Percentiles rank a stretch among this genome's conserved stretches.
phyloP scores from a whole-genome alignment of 306 rosid species.

The Pachyrhizus erosus region DNA sequence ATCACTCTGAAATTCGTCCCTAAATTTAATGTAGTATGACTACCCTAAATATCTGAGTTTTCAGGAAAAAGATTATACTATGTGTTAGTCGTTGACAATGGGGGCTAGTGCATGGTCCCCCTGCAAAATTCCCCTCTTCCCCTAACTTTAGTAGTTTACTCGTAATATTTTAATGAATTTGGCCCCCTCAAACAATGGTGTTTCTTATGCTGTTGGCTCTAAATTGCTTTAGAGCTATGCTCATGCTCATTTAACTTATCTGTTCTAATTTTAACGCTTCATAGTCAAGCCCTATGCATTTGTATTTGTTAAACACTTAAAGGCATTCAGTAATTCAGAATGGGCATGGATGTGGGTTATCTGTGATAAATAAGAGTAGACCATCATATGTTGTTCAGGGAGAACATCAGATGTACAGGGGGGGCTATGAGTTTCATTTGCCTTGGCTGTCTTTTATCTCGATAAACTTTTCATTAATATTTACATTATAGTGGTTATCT shows the following conservation, averaged over 20 bases:
- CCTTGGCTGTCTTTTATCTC: neutral
- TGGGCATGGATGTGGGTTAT: neutral
- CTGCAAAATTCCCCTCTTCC: neutral
- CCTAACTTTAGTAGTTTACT: neutral
- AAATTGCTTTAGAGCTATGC: neutral
- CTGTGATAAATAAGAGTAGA: neutral
- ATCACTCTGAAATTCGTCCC: neutral
- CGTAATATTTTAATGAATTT: neutral
- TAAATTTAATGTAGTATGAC: neutral
- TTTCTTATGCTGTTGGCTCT: neutral
- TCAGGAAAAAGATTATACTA: neutral
- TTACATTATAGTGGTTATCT: neutral
- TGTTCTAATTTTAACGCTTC: neutral
- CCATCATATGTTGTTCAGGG: neutral
- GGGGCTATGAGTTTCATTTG: neutral
- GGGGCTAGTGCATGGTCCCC: neutral
- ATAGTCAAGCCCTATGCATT: neutral
- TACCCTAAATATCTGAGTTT: neutral
- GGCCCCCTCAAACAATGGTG: no score
- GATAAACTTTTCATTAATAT: neutral
- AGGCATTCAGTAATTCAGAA: neutral
- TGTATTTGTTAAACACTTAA: neutral
- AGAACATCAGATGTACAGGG: neutral
- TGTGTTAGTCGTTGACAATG: neutral
- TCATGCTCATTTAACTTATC: slow-evolving; percentile 13